Base-by-base conservation (phyloP, 495 filamentous ascomycete genomes). In the Penicillium atrosanguineum region DNA sequence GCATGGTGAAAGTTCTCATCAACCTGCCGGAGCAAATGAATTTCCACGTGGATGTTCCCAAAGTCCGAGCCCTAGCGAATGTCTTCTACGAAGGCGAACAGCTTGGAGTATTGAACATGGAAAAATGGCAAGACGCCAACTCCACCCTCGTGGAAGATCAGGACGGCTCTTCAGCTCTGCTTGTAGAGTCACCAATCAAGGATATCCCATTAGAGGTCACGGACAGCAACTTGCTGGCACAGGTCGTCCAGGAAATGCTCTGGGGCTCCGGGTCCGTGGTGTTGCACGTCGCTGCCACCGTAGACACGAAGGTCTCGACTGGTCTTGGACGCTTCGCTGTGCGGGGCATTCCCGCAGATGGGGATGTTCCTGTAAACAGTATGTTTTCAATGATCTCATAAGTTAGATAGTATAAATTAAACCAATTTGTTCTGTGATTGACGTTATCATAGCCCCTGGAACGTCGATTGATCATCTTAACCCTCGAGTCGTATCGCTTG, bases 351-450 rank as follows among this genome's bases (percentile, higher is more conserved):
- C 93, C 93, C 12, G 89, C 89, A 6, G 79, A 92, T 71, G 93
- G 94, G 39, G 81, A 85, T 57, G 83, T 98, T 42, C 85, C 84
- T 62, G 83, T 98, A 65, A 94, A 96, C 79, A 88, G 91, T 92
- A 74, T 83, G 82, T 86, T 69, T 55, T 53, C 58, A 28, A 40
- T 45, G 38, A 40, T 42, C 46, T 62, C 46, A 55, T 55, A 50
- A 48, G 19, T 19, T 62, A 61, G 51, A 64, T 67, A 60, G 56
- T 50, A 52, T 39, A 54, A 60, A 56, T 60, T n/a, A 19, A 57
- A 9, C 31, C 26, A 31, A 29, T 48, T 50, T 46, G 38, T 28
- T 49, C 34, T 9, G 46, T 46, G 37, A 62, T 60, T 57, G 41
- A 64, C 63, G 29, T 53, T 31, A 28, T 60, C 34, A 48, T 73